Evolutionary conservation across 495 filamentous ascomycete genomes (phyloP).

Genomic region (Podospora pseudocomata): DNA sequence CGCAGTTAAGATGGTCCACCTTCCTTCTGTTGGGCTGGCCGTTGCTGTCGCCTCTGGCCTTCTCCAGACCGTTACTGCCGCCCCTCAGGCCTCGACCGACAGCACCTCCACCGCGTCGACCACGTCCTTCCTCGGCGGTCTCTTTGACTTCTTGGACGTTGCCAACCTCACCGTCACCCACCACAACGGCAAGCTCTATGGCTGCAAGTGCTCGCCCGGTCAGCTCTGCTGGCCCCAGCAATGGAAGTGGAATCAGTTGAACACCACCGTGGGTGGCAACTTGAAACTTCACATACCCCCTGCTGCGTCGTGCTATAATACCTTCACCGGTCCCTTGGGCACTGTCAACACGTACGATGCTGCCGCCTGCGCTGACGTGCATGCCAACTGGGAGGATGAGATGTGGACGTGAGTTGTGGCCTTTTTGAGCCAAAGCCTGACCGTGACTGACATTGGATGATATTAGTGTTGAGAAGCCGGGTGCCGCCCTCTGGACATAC

Average conservation of each 20-base stretch:
- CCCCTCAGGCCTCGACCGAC: background rate
- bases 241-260: slow-evolving; percentile 34
- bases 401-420: slow-evolving; percentile 33
- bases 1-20: background rate
- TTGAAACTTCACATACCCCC: slow-evolving; percentile 38
- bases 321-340: slow-evolving; percentile 37
- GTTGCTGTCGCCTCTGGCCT: background rate
- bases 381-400: slow-evolving; percentile 35
- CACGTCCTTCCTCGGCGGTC: background rate
- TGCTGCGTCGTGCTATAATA: slow-evolving; percentile 38
- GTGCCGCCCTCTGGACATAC: slow-evolving; percentile 40
- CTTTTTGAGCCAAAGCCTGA: background rate
- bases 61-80: background rate
- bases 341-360: slow-evolving; percentile 39
- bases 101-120: background rate
- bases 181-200: slow-evolving; percentile 29
- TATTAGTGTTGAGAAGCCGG: slow-evolving; percentile 35
- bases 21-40: background rate
- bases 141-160: slow-evolving; percentile 16
- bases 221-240: slow-evolving; percentile 42
- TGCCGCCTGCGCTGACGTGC: slow-evolving; percentile 34
- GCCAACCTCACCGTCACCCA: background rate
- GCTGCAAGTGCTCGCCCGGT: slow-evolving; percentile 43
- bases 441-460: background rate
- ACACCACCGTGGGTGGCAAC: slow-evolving; percentile 38